Conservation (phyloP, 495 filamentous ascomycete genomes). For the Xylaria telfairii region DNA sequence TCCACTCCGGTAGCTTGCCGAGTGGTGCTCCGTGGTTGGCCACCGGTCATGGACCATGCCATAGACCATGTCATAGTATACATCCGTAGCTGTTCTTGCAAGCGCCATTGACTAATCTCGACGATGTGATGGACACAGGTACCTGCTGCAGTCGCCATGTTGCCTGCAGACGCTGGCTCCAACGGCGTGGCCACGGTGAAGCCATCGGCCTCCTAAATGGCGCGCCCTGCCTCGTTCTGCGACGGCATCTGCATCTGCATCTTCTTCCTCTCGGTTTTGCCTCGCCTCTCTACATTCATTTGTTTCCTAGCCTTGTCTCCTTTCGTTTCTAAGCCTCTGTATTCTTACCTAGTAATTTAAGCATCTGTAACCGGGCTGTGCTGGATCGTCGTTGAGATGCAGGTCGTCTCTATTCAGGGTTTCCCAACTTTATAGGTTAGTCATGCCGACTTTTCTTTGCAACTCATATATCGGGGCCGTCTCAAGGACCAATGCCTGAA, state of each 20-base stretch:
- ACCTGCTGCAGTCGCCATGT: slow-evolving; percentile 15
- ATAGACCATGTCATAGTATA: too few species aligned
- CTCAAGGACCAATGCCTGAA: slow-evolving; percentile 25
- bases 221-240: slow-evolving; percentile 22
- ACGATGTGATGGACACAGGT: slow-evolving; percentile 18
- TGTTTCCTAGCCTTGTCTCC: slow-evolving; percentile 29
- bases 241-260: not conserved
- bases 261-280: slow-evolving; percentile 16
- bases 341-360: slow-evolving; percentile 30
- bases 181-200: not conserved
- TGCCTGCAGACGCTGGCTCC: slow-evolving; percentile 15
- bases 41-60: not conserved
- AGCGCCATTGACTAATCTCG: slow-evolving; percentile 20
- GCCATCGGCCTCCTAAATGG: slow-evolving; percentile 26
- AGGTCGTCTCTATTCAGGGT: slow-evolving; percentile 45
- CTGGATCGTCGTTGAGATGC: slow-evolving; percentile 46
- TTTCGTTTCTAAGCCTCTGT: slow-evolving; percentile 35
- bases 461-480: slow-evolving; percentile 34
- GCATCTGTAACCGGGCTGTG: slow-evolving; percentile 33
- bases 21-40: slow-evolving; percentile 23
- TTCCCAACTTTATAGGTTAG: slow-evolving; percentile 45
- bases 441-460: slow-evolving; percentile 19
- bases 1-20: slow-evolving; percentile 27
- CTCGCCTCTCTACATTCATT: slow-evolving; percentile 24
- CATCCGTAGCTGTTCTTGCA: slow-evolving; percentile 4